Base-by-base conservation (phyloP, 176 grass and related monocot genomes). In the Musa acuminata region DNA sequence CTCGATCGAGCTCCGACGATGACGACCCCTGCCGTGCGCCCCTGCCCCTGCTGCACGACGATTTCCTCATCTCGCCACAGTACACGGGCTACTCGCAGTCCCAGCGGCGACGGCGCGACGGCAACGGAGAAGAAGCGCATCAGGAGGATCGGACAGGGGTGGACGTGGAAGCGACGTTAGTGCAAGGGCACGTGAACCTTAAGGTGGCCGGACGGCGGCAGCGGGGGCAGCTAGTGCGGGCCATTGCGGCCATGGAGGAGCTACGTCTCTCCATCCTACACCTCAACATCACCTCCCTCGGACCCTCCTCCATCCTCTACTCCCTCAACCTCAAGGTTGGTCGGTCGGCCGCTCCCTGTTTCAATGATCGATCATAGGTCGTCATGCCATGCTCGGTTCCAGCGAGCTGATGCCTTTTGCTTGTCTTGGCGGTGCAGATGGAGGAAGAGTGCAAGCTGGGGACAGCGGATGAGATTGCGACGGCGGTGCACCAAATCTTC, bases 401-500 rank as follows among this genome's bases (percentile, higher is more conserved):
- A 43, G 35, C 35, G 35, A 64, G 66, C 62, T 79, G 53, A 79
- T 66, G 55, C 51, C 11, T 20, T 62, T 23, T 66, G n/a, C 21
- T 55, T 51, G 17, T 10, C 43, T 48, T 3, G n/a, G 1, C 23
- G 13, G 17, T 54, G 83, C 86, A 99, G 96, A 95, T 91, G 73
- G 96, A 95, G 80, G 96, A 95, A n/a, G 91, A 79, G 29, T 99
- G 96, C 85, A 87, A 91, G 82, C 55, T 99, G 26, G 80, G 86
- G 62, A 84, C 96, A 71, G 91, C 96, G 4, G 96, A 99, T 81
- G 96, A 99, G 88, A 84, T 99, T 76, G 96, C 96, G 29, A 78
- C 88, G 81, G 84, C 84, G 80, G 84, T 89, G 71, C 90, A 95
- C 81, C 96, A 91, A 74, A 99, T 99, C 83, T 99, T 94, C 82